Evolutionary conservation across 2,329 filamentous ascomycete species (phyloP).

Genomic region (Aureobasidium sp.): DNA sequence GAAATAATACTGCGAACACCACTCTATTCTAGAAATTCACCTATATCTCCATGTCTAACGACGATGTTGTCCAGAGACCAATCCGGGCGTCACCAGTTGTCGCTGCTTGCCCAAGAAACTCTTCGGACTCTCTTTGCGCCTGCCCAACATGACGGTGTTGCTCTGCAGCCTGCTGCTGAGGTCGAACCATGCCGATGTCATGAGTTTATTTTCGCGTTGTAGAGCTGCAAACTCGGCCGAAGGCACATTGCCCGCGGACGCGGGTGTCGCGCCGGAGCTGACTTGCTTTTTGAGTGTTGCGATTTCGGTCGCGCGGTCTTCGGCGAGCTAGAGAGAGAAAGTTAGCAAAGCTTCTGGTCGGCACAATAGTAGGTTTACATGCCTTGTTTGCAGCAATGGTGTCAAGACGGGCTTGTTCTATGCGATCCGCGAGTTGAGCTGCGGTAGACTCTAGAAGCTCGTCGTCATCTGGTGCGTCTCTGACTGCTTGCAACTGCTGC

Average conservation of each 20-base stretch:
- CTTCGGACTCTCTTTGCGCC: conserved; percentile 65
- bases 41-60: background rate
- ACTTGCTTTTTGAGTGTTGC: conserved; percentile 16
- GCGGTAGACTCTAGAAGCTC: conserved; percentile 16
- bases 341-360: background rate
- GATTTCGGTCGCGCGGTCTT: background rate
- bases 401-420: conserved; percentile 17
- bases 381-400: conserved; percentile 15
- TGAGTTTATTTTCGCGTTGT: conserved; percentile 69
- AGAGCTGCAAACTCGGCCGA: conserved; percentile 55
- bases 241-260: background rate
- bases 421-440: conserved; percentile 16
- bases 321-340: conserved; percentile 7
- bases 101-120: conserved; percentile 84
- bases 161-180: conserved; percentile 71
- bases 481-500: conserved; percentile 19
- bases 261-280: background rate
- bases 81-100: conserved; percentile 28
- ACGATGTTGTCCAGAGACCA: conserved; percentile 10
- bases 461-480: conserved; percentile 16
- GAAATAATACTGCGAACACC: background rate
- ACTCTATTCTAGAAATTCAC: background rate
- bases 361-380: background rate
- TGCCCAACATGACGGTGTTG: conserved; percentile 71
- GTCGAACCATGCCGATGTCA: conserved; percentile 82